Conservation (phyloP, 2,329 filamentous ascomycete species). For the Trichophyton schoenleinii region DNA sequence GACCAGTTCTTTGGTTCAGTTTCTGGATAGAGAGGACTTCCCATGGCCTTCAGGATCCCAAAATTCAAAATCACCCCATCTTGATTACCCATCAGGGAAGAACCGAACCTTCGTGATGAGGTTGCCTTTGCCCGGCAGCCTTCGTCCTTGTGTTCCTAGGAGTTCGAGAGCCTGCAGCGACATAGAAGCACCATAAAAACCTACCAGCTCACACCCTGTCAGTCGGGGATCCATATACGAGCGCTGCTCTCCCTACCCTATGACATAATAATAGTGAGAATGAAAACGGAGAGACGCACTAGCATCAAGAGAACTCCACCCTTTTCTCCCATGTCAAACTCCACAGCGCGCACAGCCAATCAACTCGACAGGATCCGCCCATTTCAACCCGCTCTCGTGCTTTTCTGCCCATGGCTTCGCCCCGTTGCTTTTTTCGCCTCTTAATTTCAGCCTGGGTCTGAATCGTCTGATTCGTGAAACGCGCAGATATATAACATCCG, state of each 20-base stretch:
- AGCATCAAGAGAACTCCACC: background rate
- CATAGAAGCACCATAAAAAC: background rate
- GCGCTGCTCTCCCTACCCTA: background rate
- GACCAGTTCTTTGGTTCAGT: background rate
- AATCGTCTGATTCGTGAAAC: background rate
- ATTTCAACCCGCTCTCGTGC: background rate
- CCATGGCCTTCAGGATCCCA: background rate
- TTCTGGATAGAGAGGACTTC: background rate
- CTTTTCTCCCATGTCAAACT: background rate
- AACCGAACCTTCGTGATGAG: background rate
- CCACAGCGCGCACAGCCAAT: background rate
- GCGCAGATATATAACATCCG: background rate
- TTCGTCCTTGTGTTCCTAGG: background rate
- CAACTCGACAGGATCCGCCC: background rate
- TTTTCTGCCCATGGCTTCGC: background rate
- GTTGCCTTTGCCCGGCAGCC: background rate
- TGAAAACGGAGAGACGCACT: background rate
- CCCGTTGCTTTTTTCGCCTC: background rate
- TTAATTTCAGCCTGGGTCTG: background rate
- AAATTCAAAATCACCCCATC: too few species aligned
- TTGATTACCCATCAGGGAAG: background rate
- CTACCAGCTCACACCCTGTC: too few species aligned
- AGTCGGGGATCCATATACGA: background rate
- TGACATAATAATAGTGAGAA: background rate
- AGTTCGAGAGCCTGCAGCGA: background rate